Percentiles rank a stretch among this genome's conserved stretches.
These are phyloP conservation scores for Alternaria sp. DNA, from an alignment of 2,329 filamentous ascomycete species.

Conservation along the genomic window DNA sequence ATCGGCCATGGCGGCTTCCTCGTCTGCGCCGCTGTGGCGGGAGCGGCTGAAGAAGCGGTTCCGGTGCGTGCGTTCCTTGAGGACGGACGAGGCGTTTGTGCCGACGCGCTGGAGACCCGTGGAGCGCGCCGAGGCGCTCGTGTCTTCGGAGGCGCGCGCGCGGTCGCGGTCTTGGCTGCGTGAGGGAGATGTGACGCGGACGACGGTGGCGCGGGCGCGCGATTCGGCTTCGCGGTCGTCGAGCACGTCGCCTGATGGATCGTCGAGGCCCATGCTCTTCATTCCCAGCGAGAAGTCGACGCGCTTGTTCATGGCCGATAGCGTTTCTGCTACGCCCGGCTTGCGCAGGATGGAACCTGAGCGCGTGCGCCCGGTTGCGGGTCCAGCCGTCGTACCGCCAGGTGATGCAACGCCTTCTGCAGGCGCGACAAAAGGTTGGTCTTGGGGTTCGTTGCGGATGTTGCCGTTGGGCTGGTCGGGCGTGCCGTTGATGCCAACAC, in stretches of 20 bases:
- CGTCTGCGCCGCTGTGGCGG: conserved; percentile 38
- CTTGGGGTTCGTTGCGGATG: conserved; percentile 44
- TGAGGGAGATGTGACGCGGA: conserved; percentile 52
- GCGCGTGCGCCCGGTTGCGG: conserved; percentile 46
- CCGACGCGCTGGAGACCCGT: conserved; percentile 46
- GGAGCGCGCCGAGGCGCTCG: conserved; percentile 33
- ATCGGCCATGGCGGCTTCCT: conserved; percentile 58
- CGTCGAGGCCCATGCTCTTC: conserved; percentile 64
- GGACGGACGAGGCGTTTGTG: conserved; percentile 43
- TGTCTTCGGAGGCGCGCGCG: conserved; percentile 40
- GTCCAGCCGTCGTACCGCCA: conserved; percentile 4
- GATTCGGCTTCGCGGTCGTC: conserved; percentile 59
- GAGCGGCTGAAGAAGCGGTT: conserved; percentile 69
- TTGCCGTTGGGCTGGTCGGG: conserved; percentile 57
- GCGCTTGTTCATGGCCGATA: conserved; percentile 66
- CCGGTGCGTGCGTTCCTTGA: conserved; percentile 57
- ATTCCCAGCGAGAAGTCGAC: conserved; percentile 77
- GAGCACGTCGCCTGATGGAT: conserved; percentile 71
- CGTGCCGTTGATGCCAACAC: conserved; percentile 52
- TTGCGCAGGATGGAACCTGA: conserved; percentile 67
- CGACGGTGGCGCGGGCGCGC: conserved; percentile 50
- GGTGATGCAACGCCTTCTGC: conserved; percentile 24
- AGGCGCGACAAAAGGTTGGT: conserved; percentile 55
- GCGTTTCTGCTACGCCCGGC: conserved; percentile 63
- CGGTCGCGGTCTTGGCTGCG: conserved; percentile 40